Conservation (phyloP, 192 early-diverging fungal species). For the Borealophlyctis nickersoniae region DNA sequence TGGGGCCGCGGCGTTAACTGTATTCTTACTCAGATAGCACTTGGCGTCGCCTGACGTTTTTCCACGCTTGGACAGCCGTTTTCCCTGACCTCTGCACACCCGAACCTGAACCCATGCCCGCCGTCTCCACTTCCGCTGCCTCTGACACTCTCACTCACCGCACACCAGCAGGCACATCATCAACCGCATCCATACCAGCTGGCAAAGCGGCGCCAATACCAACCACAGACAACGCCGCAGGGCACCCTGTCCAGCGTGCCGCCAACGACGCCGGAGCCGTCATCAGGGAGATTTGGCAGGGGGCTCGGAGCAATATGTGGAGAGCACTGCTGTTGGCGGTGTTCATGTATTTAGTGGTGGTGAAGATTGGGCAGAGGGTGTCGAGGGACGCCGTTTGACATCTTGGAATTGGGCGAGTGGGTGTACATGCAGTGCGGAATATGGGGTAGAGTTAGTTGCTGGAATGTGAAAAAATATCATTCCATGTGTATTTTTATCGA, state of each 20-base stretch:
- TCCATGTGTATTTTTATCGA: too few relatives aligned
- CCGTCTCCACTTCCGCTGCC: slow-evolving; percentile 19
- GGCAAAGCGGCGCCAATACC: slow-evolving; percentile 3
- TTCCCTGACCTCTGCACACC: slow-evolving; percentile 82
- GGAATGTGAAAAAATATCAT: too few relatives aligned
- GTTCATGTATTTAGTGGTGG: slow-evolving; percentile 38
- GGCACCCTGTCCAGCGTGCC: too few relatives aligned
- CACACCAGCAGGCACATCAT: neutral
- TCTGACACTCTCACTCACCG: neutral
- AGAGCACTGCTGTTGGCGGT: slow-evolving; percentile 30
- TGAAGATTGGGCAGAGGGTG: slow-evolving; percentile 35
- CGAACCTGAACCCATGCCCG: slow-evolving; percentile 42
- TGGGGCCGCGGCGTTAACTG: too few relatives aligned
- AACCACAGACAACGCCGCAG: too few relatives aligned
- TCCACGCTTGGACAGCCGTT: too few relatives aligned
- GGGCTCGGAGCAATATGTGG: slow-evolving; percentile 31
- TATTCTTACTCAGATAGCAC: too few relatives aligned
- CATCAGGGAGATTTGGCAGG: slow-evolving; percentile 19
- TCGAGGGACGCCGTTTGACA: slow-evolving; percentile 8
- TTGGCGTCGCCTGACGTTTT: too few relatives aligned
- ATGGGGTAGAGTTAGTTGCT: too few relatives aligned
- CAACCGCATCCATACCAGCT: slow-evolving; percentile 1
- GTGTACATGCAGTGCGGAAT: too few relatives aligned
- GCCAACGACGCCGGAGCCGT: slow-evolving; percentile 7
- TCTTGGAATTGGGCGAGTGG: too few relatives aligned